Evolutionary conservation across 164 flowering plant genomes (phyloP), one percentile per base, ranked within the genome.

Genomic region (Kingdonia uniflora): DNA sequence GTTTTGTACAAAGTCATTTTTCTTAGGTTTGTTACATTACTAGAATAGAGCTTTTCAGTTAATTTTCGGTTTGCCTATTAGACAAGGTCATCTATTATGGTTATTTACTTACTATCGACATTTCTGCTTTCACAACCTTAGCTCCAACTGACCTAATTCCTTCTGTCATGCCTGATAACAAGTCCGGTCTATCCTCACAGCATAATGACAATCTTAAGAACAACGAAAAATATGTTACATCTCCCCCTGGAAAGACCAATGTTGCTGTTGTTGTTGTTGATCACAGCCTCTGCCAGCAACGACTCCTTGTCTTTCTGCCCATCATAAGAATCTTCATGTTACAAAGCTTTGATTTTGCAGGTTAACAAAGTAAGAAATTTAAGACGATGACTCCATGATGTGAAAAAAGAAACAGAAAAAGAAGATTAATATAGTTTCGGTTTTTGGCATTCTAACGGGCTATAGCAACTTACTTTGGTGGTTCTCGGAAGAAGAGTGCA

Each of bases 401-500:
- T 29, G 35, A 29, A 29, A 29, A 8, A 29, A 3, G 35, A 29
- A 42, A 42, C 19, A 2, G 2, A 42, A 14, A 5, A 42, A 42
- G 5, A 14, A 5, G 7, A 42, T 6, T 42, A 41, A 41, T 14
- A 41, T 10, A 42, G 11, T 14, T 13, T 5, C 7, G 6, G 19
- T 14, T 42, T 42, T 14, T 42, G 17, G 15, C 16, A 2, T 15
- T 42, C 12, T 42, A 14, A n/a, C 19, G n/a, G 7, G 6, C n/a
- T 2, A 2, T 15, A 19, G 0, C 11, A 13, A 52, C 55, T 51
- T 48, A 81, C 87, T 65, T 79, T 76, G 58, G 72, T 66, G 17
- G 68, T 59, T 47, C 68, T 65, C n/a, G 84, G 84, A 17, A 80
- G 72, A 54, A 80, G 74, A 14, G 70, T 40, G 19, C 84, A 76